phyloP scores from a whole-genome alignment of 2,329 filamentous ascomycete genomes.

The Fusarium keratoplasticum region DNA sequence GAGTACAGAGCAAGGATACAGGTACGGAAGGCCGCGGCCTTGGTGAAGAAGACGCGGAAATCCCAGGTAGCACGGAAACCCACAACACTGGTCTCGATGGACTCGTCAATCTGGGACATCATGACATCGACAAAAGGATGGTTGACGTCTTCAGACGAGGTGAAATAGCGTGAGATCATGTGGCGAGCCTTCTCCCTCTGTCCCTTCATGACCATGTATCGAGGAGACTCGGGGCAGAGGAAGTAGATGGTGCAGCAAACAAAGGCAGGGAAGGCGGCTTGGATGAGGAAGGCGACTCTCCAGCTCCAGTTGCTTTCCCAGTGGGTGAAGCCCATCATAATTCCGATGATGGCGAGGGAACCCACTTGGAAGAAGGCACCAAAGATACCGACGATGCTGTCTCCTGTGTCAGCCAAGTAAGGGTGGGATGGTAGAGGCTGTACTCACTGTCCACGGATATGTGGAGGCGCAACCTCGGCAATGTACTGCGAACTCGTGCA shows the following conservation, averaged over 20 bases:
- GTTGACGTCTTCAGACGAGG: conserved; percentile 30
- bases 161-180: conserved; percentile 34
- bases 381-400: conserved; percentile 35
- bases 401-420: background rate
- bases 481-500: conserved; percentile 42
- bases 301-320: conserved; percentile 42
- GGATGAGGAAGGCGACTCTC: conserved; percentile 36
- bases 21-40: conserved; percentile 26
- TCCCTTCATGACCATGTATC: conserved; percentile 41
- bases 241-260: conserved; percentile 37
- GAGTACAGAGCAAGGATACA: conserved; percentile 32
- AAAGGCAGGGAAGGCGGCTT: conserved; percentile 32
- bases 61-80: conserved; percentile 32
- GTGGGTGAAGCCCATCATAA: conserved; percentile 40
- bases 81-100: conserved; percentile 27
- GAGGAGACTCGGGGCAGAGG: conserved; percentile 38
- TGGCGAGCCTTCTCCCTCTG: conserved; percentile 33
- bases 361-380: conserved; percentile 42
- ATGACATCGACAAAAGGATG: conserved; percentile 35
- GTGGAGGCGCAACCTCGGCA: conserved; percentile 36
- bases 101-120: conserved; percentile 38
- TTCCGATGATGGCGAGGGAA: conserved; percentile 33
- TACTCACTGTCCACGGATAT: conserved; percentile 33
- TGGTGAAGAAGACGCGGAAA: conserved; percentile 39
- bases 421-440: accelerated